Evolutionary conservation across 164 flowering plant genomes (phyloP).

Genomic region (Dillenia turbinata): DNA sequence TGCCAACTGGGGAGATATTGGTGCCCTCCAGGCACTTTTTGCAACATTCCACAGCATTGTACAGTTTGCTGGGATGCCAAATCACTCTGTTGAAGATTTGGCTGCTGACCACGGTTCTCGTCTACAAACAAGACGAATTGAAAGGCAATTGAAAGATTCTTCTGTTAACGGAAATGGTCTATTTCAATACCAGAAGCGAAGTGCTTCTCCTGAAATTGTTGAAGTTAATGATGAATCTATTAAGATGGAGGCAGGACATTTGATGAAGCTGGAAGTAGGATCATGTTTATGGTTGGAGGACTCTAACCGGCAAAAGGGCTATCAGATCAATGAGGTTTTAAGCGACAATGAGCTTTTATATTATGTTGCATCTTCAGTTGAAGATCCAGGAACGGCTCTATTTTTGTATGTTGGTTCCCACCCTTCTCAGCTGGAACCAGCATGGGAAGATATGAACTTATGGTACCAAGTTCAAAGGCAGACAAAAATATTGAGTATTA

Average conservation of each 20-base stretch:
- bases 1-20: conserved; percentile 94
- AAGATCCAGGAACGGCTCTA: conserved; percentile 53
- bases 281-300: conserved; percentile 82
- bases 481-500: conserved; percentile 63
- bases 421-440: conserved; percentile 84
- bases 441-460: conserved; percentile 86
- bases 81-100: conserved; percentile 65
- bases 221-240: conserved; percentile 58
- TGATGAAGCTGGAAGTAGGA: conserved; percentile 56
- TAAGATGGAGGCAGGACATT: conserved; percentile 34
- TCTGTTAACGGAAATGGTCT: conserved; percentile 52
- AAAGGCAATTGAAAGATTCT: conserved; percentile 48
- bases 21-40: conserved; percentile 64
- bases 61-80: conserved; percentile 66
- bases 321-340: conserved; percentile 51
- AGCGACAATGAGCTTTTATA: conserved; percentile 39
- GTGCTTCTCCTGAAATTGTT: conserved; percentile 69
- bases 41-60: conserved; percentile 73
- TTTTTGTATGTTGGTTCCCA: conserved; percentile 73
- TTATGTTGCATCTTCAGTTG: conserved; percentile 55
- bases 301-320: conserved; percentile 59
- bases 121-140: conserved; percentile 61
- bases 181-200: conserved; percentile 42
- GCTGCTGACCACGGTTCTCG: conserved; percentile 72
- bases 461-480: conserved; percentile 98